These are phyloP conservation scores for Fagopyrum esculentum DNA, from an alignment of 148 eudicot species.

Conservation along the genomic window DNA sequence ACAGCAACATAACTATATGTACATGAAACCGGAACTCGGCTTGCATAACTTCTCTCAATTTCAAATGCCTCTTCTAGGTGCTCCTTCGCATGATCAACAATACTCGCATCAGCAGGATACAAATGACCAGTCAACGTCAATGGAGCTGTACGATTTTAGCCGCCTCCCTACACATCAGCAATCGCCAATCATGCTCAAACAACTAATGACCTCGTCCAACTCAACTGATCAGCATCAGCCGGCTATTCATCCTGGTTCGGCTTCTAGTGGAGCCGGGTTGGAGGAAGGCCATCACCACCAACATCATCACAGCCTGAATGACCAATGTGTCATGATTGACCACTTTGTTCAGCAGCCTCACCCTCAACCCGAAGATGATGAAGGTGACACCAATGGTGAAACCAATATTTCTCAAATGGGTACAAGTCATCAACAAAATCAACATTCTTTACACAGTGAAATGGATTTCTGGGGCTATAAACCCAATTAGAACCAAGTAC, in stretches of 20 bases:
- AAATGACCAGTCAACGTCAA: slow-evolving; percentile 17
- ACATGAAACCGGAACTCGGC: slow-evolving; percentile 39
- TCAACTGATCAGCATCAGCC: slow-evolving; percentile 22
- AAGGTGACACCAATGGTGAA: slow-evolving; percentile 10
- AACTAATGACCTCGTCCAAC: slow-evolving; percentile 28
- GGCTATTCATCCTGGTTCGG: slow-evolving; percentile 17
- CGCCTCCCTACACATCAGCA: slow-evolving; percentile 17
- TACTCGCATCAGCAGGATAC: slow-evolving; percentile 18
- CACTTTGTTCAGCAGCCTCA: slow-evolving; percentile 25
- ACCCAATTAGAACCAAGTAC: not conserved
- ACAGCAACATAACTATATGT: slow-evolving; percentile 35
- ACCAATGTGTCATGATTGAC: slow-evolving; percentile 57
- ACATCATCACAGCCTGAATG: slow-evolving; percentile 38
- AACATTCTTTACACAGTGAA: slow-evolving; percentile 56
- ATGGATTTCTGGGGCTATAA: slow-evolving; percentile 88
- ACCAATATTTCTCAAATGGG: slow-evolving; percentile 6
- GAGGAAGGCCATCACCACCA: slow-evolving; percentile 24
- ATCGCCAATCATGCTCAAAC: slow-evolving; percentile 34
- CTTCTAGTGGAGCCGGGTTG: slow-evolving; percentile 21
- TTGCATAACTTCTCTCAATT: slow-evolving; percentile 51
- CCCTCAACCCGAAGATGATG: slow-evolving; percentile 18
- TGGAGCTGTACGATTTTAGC: slow-evolving; percentile 28
- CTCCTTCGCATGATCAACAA: slow-evolving; percentile 28
- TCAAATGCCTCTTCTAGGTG: slow-evolving; percentile 23
- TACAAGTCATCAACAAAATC: slow-evolving; percentile 18